A percentile compares a stretch with the other conserved stretches of the same genome.
Conservation (phyloP, 768 basidiomycete genomes). For the Coprinopsis strossmayeri region DNA sequence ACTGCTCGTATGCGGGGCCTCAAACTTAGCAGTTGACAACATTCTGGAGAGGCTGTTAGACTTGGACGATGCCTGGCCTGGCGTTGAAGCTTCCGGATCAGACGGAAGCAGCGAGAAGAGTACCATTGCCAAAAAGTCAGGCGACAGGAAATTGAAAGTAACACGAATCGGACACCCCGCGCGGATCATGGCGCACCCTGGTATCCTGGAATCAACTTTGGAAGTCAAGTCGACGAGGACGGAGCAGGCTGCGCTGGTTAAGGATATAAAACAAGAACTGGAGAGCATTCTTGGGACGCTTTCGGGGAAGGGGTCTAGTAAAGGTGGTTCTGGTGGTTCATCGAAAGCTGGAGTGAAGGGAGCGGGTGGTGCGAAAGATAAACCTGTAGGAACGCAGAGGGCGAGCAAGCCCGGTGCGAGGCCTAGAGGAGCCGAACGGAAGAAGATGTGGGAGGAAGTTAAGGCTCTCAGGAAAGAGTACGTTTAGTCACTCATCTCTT, state of each 20-base stretch:
- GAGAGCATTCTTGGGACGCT: slow-evolving; percentile 60
- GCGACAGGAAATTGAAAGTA: slow-evolving; percentile 55
- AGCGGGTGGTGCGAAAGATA: too few relatives aligned
- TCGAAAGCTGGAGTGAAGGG: too few relatives aligned
- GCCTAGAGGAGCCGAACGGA: slow-evolving; percentile 66
- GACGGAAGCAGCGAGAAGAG: too few relatives aligned
- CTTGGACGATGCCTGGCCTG: slow-evolving; percentile 51
- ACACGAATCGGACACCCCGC: slow-evolving; percentile 97
- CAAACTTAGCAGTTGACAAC: slow-evolving; percentile 94
- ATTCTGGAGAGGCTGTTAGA: slow-evolving; percentile 80
- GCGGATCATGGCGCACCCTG: slow-evolving; percentile 71
- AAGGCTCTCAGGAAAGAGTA: slow-evolving; percentile 88
- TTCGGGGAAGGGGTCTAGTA: slow-evolving; percentile 48
- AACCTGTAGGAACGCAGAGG: slow-evolving; percentile 26
- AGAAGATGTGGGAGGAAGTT: slow-evolving; percentile 83
- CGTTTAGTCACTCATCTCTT: slow-evolving; percentile 16
- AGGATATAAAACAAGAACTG: slow-evolving; percentile 86
- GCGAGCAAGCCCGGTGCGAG: slow-evolving; percentile 67
- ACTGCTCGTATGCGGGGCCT: slow-evolving; percentile 87
- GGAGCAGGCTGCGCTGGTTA: slow-evolving; percentile 78
- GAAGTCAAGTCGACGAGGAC: slow-evolving; percentile 69
- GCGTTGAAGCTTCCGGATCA: too few relatives aligned
- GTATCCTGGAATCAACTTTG: slow-evolving; percentile 59
- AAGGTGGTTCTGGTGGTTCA: too few relatives aligned
- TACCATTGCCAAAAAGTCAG: too few relatives aligned